A percentile compares a stretch with the other conserved stretches of the same genome.
Evolutionary conservation across 768 basidiomycete genomes (phyloP).

Genomic region (Suillus alpinus): DNA sequence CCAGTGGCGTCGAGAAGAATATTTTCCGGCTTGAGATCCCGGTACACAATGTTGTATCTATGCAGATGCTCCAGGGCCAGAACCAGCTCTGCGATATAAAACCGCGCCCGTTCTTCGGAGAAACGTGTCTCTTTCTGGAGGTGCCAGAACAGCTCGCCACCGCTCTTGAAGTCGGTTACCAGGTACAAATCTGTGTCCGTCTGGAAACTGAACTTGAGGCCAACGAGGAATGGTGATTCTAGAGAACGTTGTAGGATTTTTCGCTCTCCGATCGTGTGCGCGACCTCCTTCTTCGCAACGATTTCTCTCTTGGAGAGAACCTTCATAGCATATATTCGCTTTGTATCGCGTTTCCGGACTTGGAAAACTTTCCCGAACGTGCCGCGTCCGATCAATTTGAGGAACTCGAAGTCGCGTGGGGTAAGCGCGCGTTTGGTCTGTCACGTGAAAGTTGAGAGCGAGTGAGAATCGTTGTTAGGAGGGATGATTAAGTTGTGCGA

Average conservation of each 20-base stretch:
- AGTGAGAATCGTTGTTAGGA: constrained; percentile 19
- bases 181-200: constrained; percentile 93
- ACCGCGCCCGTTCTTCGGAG: constrained; percentile 87
- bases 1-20: constrained; percentile 98
- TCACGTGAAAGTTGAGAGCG: constrained; percentile 14
- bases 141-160: constrained; percentile 99
- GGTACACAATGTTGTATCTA: constrained; percentile 94
- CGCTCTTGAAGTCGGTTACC: constrained; percentile 98
- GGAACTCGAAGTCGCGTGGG: constrained; percentile 97
- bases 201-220: constrained; percentile 97
- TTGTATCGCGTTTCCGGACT: constrained; percentile 96
- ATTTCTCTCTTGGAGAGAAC: constrained; percentile 99
- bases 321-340: constrained; percentile 99
- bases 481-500: constrained; percentile 19
- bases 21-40: constrained; percentile 98
- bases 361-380: constrained; percentile 99
- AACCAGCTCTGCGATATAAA: constrained; percentile 95
- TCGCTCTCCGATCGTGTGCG: constrained; percentile 98
- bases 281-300: constrained; percentile 97
- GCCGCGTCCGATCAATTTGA: constrained; percentile 97
- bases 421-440: constrained; percentile 84
- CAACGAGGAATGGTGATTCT: constrained; percentile 95
- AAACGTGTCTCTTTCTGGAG: constrained; percentile 94
- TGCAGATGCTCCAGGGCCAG: constrained; percentile 96
- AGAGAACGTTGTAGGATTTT: constrained; percentile 94